These are phyloP conservation scores for Leccinum rimulosum DNA, from an alignment of 768 basidiomycete species.

Conservation along the genomic window DNA sequence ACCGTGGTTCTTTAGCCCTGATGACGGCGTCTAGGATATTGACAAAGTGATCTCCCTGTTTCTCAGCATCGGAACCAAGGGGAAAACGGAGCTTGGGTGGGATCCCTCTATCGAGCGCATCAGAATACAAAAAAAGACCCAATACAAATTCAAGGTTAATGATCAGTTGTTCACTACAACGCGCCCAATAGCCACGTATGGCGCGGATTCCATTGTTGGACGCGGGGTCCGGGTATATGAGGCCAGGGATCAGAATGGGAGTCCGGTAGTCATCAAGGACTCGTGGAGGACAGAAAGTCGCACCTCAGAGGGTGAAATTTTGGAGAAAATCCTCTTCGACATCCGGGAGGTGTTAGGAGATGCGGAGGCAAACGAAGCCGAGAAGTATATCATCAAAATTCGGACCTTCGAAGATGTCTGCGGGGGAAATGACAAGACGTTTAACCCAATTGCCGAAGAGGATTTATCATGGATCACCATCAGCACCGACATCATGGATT, in stretches of 20 bases:
- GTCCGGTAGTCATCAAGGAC: background rate
- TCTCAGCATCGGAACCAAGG: background rate
- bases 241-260: background rate
- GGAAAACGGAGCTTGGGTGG: conserved; percentile 7
- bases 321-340: background rate
- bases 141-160: conserved; percentile 2
- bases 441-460: no score
- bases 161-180: background rate
- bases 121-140: background rate
- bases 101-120: conserved; percentile 4
- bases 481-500: no score
- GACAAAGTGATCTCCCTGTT: background rate
- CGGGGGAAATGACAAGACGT: no score
- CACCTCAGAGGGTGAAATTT: background rate
- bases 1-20: background rate
- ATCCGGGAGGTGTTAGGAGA: background rate
- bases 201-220: conserved; percentile 1
- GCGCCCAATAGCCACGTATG: background rate
- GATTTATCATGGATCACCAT: no score
- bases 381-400: background rate
- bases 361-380: background rate
- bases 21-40: background rate
- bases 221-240: conserved; percentile 2
- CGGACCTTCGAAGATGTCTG: background rate
- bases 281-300: conserved; percentile 5